Conservation (phyloP, 805 yeast species). For the Sugiyamaella marilandica region DNA sequence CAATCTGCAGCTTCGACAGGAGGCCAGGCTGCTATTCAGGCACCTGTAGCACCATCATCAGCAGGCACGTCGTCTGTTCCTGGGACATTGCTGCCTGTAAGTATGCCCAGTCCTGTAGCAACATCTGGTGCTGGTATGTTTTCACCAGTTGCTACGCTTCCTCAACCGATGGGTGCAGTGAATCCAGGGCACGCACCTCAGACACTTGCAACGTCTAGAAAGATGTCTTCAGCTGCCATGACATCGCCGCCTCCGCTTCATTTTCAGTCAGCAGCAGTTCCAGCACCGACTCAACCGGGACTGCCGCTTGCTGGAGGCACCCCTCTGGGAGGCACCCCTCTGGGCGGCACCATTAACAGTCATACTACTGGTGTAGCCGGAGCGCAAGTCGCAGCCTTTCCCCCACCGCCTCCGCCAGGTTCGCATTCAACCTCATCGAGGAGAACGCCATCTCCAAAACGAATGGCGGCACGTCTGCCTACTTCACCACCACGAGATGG, state of each 20-base stretch:
- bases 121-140: constrained; percentile 2
- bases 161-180: background rate
- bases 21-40: no score
- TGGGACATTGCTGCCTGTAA: background rate
- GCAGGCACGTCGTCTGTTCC: background rate
- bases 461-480: constrained; percentile 14
- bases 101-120: constrained; percentile 5
- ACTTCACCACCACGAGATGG: constrained; percentile 8
- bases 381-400: background rate
- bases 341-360: background rate
- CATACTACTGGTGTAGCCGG: no score
- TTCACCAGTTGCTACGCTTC: background rate
- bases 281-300: background rate
- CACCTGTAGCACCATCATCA: no score
- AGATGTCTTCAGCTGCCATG: background rate
- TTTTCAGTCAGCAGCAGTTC: background rate
- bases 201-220: background rate
- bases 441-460: constrained; percentile 23
- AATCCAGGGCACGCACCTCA: background rate
- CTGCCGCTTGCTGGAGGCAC: background rate
- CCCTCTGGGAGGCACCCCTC: background rate
- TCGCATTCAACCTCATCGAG: background rate
- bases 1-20: no score
- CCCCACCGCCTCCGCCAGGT: constrained; percentile 1
- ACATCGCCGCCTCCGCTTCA: background rate